Evolutionary conservation across 129 eudicot genomes (phyloP), one percentile per base, ranked within the genome.

Genomic region (Calendula officinalis): DNA sequence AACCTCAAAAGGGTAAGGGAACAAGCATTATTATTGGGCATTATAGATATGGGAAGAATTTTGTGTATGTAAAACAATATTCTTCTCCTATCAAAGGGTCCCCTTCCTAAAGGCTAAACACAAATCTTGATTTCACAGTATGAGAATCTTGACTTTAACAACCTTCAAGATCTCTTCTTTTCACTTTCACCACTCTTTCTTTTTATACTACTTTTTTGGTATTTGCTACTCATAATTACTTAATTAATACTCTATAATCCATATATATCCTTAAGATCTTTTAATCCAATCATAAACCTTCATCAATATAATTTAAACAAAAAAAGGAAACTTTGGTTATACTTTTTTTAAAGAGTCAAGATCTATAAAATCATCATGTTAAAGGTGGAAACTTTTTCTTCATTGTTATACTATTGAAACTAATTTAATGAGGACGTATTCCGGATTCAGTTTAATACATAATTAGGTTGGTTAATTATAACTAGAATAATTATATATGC

Each of bases 141-240:
- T 73, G 78, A 73, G 78, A 73, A 73, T 73, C 78, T 73, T 73
- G 78, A 73, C 78, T 73, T 73, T 73, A 46, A 58, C 60, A 73
- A 66, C 72, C 78, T 73, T 73, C 72, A 73, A 73, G 59, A 73
- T 73, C 72, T 73, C 60, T 73, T 65, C 72, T 65, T 73, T 65
- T 73, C 72, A 73, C 59, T 72, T 72, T 64, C 70, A 73, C 72
- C 58, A 49, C 78, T 50, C 69, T 73, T 22, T 72, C 65, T 64
- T 71, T 71, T 42, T 61, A 71, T 61, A 71, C 76, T 51, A 71
- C 76, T 71, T 73, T 73, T 64, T 65, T 56, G 78, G 72, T 56
- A 65, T 65, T 73, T 73, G 67, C 48, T 65, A 56, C 67, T 73
- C 78, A 73, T 73, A 65, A 73, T 65, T 58, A 73, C 67, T 65